These are phyloP conservation scores for Pestalotiopsis fici DNA, from an alignment of 2,329 filamentous ascomycete species.

Conservation along the genomic window DNA sequence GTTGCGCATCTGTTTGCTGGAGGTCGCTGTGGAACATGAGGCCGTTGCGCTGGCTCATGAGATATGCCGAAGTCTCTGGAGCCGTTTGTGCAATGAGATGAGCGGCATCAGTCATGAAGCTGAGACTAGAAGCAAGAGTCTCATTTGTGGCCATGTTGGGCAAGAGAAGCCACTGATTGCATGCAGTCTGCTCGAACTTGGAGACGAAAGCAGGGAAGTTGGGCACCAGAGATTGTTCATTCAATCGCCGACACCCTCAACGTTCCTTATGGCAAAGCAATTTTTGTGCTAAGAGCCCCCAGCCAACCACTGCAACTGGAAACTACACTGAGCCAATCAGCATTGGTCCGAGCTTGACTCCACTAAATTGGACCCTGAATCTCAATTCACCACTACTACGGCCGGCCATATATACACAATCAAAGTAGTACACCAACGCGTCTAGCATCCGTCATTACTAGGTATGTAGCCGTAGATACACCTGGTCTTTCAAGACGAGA, in stretches of 20 bases:
- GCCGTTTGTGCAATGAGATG: conserved; percentile 54
- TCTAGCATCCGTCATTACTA: neutral
- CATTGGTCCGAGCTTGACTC: neutral
- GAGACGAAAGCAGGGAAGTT: neutral
- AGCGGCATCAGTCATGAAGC: conserved; percentile 59
- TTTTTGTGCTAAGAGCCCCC: neutral
- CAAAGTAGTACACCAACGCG: neutral
- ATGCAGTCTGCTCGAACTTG: neutral
- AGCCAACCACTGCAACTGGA: neutral
- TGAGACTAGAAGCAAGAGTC: conserved; percentile 23
- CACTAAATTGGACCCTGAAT: neutral
- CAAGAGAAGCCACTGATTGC: neutral
- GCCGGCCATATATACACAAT: too few species aligned
- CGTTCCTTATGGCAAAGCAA: neutral
- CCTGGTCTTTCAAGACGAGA: too few species aligned
- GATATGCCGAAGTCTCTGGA: conserved; percentile 59
- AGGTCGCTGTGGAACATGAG: conserved; percentile 50
- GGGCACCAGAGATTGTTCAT: neutral
- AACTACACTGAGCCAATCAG: neutral
- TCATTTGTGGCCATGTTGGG: conserved; percentile 12
- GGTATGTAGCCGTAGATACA: too few species aligned
- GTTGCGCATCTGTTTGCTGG: conserved; percentile 46
- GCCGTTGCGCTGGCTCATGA: conserved; percentile 55
- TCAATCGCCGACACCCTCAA: neutral
- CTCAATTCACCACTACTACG: neutral